phyloP scores from a whole-genome alignment of 2,329 filamentous ascomycete genomes.

The Chalara sp. region DNA sequence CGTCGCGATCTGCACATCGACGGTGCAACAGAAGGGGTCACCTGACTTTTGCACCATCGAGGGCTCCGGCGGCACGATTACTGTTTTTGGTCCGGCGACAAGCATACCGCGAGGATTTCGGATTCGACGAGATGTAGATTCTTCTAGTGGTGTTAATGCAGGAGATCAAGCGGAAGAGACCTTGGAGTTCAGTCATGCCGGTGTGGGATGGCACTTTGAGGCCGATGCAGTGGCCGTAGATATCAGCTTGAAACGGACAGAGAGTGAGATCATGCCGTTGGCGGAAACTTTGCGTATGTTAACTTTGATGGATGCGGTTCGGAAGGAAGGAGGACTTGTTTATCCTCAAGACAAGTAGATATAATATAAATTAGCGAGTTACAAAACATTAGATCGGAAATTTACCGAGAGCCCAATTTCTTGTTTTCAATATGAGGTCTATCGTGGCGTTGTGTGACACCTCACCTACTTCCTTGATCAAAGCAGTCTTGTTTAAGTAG shows the following conservation, averaged over 20 bases:
- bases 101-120: background rate
- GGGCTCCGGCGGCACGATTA: background rate
- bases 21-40: background rate
- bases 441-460: no score
- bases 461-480: no score
- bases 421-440: no score
- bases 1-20: background rate
- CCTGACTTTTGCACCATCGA: background rate
- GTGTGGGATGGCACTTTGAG: conserved; percentile 61
- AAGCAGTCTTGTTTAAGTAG: no score
- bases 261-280: conserved; percentile 48
- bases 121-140: no score
- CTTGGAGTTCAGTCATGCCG: conserved; percentile 33
- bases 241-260: conserved; percentile 50
- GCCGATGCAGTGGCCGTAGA: conserved; percentile 57
- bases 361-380: background rate
- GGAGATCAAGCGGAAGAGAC: no score
- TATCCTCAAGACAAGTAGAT: conserved; percentile 38
- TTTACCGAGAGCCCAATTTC: background rate
- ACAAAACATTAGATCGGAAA: background rate
- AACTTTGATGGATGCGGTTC: conserved; percentile 61
- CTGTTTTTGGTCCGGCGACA: conserved; percentile 38
- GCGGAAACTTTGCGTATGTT: conserved; percentile 59
- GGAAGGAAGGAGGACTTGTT: conserved; percentile 49
- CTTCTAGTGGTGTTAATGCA: no score